Base-by-base conservation (phyloP, 176 grass and related monocot species). In the Carex parvula region DNA sequence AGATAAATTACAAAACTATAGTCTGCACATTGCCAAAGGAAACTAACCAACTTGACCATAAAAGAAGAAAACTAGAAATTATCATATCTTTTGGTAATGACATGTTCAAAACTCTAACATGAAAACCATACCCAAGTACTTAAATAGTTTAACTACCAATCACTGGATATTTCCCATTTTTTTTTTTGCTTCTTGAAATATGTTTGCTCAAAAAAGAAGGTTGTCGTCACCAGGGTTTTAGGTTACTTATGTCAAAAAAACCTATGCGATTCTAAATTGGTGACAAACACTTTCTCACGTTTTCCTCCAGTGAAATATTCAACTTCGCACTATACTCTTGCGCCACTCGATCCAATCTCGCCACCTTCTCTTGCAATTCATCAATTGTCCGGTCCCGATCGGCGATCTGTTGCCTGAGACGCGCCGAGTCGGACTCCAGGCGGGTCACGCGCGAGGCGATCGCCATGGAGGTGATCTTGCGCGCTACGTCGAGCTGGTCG, bases 391-490 rank as follows among this genome's bases (percentile, higher is more conserved):
- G 21, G 58, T 54, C 35, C 33, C 56, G 89, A 66, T 95, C 93
- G n/a, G 85, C 83, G 85, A 99, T 82, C 85, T 92, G 87, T 2
- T 89, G 81, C 58, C 90, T 84, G 78, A 99, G 88, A 64, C 85
- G 88, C 17, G 69, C 87, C 16, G 87, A 85, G 74, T 95, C 96
- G 7, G 80, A 90, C 84, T 99, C 96, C 26, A 99, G 89, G 32
- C 80, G 81, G 75, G 89, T 90, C 74, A 99, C 93, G 74, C 93
- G 96, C 42, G 93, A 99, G 53, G 89, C 53, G 80, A 99, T 90
- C 80, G 96, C 96, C 96, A 99, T 92, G 83, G 96, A 95, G 46
- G 96, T 95, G 91, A 99, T 99, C 93, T 94, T 94, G 69, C 93
- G 87, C 44, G 96, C 96, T 50, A 99, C 58, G 83, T 99, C 96